Evolutionary conservation across 129 eudicot species (phyloP).

Genomic region (Centaurea solstitialis): DNA sequence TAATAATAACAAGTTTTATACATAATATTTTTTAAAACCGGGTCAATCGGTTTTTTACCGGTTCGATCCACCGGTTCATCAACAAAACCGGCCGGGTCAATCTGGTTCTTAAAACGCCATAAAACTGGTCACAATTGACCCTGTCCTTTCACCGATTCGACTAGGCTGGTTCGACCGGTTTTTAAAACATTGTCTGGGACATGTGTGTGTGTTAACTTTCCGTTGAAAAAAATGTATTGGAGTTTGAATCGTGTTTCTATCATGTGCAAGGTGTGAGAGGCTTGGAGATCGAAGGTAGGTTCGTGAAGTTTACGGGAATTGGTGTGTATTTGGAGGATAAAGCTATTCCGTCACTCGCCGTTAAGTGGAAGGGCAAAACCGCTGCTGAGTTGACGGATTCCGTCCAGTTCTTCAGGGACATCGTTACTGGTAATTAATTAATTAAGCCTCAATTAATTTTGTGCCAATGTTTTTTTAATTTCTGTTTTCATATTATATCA

Average conservation of each 20-base stretch:
- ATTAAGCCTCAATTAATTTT: neutral
- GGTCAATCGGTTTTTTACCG: too few relatives aligned
- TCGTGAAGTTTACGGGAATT: slow-evolving; percentile 72
- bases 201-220: too few relatives aligned
- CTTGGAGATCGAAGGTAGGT: slow-evolving; percentile 62
- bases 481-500: neutral
- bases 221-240: too few relatives aligned
- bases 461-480: neutral
- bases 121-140: too few relatives aligned
- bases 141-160: too few relatives aligned
- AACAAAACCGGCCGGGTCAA: too few relatives aligned
- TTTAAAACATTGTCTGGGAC: too few relatives aligned
- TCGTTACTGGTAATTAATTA: slow-evolving; percentile 60
- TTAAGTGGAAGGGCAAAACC: slow-evolving; percentile 83
- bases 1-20: too few relatives aligned
- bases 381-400: slow-evolving; percentile 60
- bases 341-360: slow-evolving; percentile 66
- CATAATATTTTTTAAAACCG: too few relatives aligned
- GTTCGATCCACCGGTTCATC: too few relatives aligned
- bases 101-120: too few relatives aligned
- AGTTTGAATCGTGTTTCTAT: slow-evolving; percentile 2
- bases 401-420: slow-evolving; percentile 62
- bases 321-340: slow-evolving; percentile 72
- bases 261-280: slow-evolving; percentile 78
- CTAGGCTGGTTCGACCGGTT: too few relatives aligned